Evolutionary conservation across 257 asterid species (phyloP).

Genomic region (Coffea eugenioides): DNA sequence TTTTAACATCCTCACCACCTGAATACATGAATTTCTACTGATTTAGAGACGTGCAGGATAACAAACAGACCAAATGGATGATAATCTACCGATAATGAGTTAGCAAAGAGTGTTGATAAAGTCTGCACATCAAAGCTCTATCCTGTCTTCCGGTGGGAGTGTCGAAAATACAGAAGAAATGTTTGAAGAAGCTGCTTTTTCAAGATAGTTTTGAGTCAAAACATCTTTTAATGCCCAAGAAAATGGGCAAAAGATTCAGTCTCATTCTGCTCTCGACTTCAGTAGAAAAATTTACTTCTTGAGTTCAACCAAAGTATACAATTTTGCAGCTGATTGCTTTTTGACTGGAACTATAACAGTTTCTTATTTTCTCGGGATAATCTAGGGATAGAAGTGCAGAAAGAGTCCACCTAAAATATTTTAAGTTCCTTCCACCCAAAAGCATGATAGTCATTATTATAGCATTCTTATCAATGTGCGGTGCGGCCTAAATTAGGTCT

Average conservation of each 20-base stretch:
- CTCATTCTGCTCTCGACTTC: neutral
- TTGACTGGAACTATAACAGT: neutral
- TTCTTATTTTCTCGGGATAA: neutral
- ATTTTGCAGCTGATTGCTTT: neutral
- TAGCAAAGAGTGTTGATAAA: neutral
- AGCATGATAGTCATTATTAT: neutral
- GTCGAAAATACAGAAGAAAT: no score
- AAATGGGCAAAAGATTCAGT: no score
- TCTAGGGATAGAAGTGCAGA: neutral
- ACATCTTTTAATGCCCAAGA: neutral
- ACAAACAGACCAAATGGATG: neutral
- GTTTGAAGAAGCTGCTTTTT: neutral
- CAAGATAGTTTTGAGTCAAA: neutral
- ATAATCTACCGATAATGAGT: neutral
- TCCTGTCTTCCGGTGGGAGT: no score
- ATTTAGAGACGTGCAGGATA: neutral
- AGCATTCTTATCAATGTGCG: neutral
- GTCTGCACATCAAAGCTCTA: neutral
- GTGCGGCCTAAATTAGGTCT: neutral
- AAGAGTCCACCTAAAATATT: neutral
- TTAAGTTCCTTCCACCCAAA: neutral
- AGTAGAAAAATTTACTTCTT: neutral
- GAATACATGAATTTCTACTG: constrained; percentile 1
- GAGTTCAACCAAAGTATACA: neutral
- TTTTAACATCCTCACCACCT: constrained; percentile 75